Evolutionary conservation across 768 basidiomycete genomes (phyloP).

Genomic region (Podaxis sp.): DNA sequence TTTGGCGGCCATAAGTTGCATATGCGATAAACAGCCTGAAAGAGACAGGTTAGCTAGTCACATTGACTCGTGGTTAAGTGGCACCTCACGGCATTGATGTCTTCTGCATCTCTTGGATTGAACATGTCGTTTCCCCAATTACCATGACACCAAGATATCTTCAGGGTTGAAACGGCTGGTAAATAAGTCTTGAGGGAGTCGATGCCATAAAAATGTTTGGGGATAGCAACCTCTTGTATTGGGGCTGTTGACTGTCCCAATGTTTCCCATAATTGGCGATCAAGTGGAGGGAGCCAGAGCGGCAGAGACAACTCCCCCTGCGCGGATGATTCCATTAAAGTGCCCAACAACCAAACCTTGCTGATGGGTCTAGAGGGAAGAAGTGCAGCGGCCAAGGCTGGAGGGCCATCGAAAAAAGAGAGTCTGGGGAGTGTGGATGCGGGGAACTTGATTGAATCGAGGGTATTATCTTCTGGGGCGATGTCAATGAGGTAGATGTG

Average conservation of each 20-base stretch:
- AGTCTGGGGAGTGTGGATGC: not conserved
- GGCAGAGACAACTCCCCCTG: not conserved
- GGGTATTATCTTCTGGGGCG: not conserved
- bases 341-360: constrained; percentile 6
- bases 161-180: not conserved
- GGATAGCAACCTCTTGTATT: not conserved
- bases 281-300: not conserved
- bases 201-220: not conserved
- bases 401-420: constrained; percentile 1
- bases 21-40: not conserved
- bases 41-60: not conserved
- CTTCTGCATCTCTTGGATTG: not conserved
- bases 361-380: not conserved
- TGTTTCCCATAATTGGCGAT: not conserved
- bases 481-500: constrained; percentile 1
- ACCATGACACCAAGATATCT: constrained; percentile 6
- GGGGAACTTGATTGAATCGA: not conserved
- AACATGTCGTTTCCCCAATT: not conserved
- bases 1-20: constrained; percentile 1
- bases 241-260: not conserved
- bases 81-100: not conserved
- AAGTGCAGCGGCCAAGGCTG: not conserved
- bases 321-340: not conserved
- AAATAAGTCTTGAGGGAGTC: not conserved
- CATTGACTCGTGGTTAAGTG: not conserved